phyloP scores from a whole-genome alignment of 768 basidiomycete genomes.

The Mycena floridula region DNA sequence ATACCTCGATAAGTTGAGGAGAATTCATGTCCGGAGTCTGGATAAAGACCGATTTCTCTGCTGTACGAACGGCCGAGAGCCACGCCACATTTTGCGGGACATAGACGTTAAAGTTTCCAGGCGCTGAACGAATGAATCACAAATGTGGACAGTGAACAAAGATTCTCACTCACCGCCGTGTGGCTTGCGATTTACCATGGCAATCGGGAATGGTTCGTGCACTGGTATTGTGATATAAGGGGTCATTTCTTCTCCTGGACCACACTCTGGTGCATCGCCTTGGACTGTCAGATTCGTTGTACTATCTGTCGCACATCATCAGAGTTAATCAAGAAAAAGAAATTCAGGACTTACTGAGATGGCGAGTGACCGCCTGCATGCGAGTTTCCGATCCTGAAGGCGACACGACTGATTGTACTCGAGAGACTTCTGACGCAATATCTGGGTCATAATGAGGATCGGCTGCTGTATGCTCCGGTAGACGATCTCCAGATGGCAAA shows the following conservation, averaged over 20 bases:
- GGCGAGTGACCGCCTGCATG: conserved; percentile 29
- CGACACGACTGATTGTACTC: conserved; percentile 14
- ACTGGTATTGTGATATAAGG: conserved; percentile 56
- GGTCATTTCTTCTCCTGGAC: conserved; percentile 40
- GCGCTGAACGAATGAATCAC: background rate
- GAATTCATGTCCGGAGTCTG: conserved; percentile 74
- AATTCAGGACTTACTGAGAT: conserved; percentile 25
- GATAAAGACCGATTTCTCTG: conserved; percentile 59
- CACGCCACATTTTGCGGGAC: conserved; percentile 65
- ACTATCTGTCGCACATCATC: conserved; percentile 20
- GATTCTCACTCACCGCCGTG: conserved; percentile 33
- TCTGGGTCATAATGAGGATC: conserved; percentile 17
- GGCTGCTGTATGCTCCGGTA: conserved; percentile 14
- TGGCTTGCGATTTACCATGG: conserved; percentile 57
- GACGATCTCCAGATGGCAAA: conserved; percentile 8
- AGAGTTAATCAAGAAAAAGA: background rate
- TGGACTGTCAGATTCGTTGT: conserved; percentile 27
- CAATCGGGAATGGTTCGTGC: conserved; percentile 59
- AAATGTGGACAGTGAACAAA: background rate
- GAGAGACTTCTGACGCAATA: conserved; percentile 17
- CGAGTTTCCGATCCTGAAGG: conserved; percentile 12
- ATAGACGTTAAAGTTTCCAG: conserved; percentile 38
- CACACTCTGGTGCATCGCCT: conserved; percentile 20
- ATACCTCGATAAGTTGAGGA: conserved; percentile 48
- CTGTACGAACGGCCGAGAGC: conserved; percentile 57